Percentiles rank a stretch among this genome's conserved stretches.
Evolutionary conservation across 768 basidiomycete genomes (phyloP).

Genomic region (Nidula microcarpa): DNA sequence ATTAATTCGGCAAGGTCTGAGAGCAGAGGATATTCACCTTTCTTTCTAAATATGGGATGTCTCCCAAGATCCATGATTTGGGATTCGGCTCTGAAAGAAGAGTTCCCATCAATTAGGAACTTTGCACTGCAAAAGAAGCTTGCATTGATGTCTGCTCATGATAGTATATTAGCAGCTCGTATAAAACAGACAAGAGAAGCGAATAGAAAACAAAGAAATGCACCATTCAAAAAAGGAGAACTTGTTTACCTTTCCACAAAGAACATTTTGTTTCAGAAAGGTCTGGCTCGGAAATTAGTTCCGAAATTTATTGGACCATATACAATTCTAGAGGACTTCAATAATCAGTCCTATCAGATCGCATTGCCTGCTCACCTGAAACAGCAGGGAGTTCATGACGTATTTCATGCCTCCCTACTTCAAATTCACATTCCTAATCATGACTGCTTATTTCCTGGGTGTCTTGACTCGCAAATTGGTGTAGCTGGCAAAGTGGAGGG

Average conservation of each 20-base stretch:
- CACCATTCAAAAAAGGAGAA: neutral
- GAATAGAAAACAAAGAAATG: neutral
- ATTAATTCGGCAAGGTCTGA: too few species aligned
- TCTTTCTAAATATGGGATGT: too few species aligned
- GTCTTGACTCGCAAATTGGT: conserved; percentile 9
- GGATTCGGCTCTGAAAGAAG: too few species aligned
- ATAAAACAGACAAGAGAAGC: neutral
- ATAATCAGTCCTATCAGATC: neutral
- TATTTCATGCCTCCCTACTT: conserved; percentile 28
- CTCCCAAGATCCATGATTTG: too few species aligned
- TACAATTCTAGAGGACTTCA: neutral
- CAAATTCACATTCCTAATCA: conserved; percentile 21
- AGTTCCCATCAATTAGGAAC: too few species aligned
- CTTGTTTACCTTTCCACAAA: neutral
- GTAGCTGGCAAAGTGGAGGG: neutral
- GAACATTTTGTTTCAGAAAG: neutral
- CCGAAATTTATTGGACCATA: neutral
- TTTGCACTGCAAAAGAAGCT: too few species aligned
- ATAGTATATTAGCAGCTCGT: neutral
- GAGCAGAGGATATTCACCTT: too few species aligned
- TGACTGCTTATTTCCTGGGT: conserved; percentile 19
- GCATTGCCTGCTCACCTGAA: neutral
- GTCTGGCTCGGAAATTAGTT: neutral
- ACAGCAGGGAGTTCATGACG: conserved; percentile 12
- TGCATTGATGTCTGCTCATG: too few species aligned